A percentile compares a stretch with the other conserved stretches of the same genome.
These are phyloP conservation scores for Pseudomonodictys pantanalensis DNA, from an alignment of 495 filamentous ascomycete genomes.

Conservation along the genomic window DNA sequence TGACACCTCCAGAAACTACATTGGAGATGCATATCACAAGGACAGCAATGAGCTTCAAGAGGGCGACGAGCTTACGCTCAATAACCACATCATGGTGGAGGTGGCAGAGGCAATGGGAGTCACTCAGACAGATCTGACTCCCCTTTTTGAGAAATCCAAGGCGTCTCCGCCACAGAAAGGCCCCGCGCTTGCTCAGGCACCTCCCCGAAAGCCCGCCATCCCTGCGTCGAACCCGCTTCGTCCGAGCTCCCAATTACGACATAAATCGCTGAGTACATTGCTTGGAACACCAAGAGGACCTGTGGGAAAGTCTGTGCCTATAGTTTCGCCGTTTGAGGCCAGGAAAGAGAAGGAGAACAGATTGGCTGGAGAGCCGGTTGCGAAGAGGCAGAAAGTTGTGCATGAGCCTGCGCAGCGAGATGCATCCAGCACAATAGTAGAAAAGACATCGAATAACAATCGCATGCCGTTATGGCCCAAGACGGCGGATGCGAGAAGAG, in stretches of 20 bases:
- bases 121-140: conserved; percentile 71
- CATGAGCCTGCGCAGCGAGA: background rate
- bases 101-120: conserved; percentile 70
- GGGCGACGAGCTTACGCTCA: conserved; percentile 79
- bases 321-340: conserved; percentile 52
- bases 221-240: conserved; percentile 1
- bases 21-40: conserved; percentile 83
- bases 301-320: conserved; percentile 44
- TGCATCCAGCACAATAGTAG: background rate
- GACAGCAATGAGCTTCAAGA: conserved; percentile 61
- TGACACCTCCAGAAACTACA: conserved; percentile 71
- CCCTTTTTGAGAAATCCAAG: conserved; percentile 64
- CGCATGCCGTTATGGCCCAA: conserved; percentile 28
- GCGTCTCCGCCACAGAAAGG: conserved; percentile 41
- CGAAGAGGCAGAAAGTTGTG: conserved; percentile 50
- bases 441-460: background rate
- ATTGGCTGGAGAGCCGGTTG: conserved; percentile 37
- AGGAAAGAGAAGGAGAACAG: conserved; percentile 38
- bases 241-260: conserved; percentile 38
- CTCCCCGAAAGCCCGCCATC: background rate
- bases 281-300: conserved; percentile 55
- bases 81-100: conserved; percentile 72
- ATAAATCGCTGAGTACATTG: conserved; percentile 57
- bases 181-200: background rate
- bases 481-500: conserved; percentile 25